Evolutionary conservation across 202 grass and related monocot genomes (phyloP).

Genomic region (Zoysia matrella): DNA sequence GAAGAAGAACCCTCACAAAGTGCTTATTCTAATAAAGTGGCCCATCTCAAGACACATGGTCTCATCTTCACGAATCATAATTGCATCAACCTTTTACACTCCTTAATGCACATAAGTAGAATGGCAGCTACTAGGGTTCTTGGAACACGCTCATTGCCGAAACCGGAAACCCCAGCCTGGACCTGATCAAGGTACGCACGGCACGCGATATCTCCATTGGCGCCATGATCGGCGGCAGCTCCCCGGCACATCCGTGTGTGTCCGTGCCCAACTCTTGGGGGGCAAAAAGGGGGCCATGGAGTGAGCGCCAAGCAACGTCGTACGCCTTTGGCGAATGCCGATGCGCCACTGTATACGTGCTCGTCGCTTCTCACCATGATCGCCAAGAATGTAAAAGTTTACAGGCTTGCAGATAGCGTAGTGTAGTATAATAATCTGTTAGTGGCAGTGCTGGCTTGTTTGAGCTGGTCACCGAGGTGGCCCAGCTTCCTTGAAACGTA

Average conservation of each 20-base stretch:
- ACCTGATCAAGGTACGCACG: constrained; percentile 23
- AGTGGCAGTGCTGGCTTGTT: not conserved
- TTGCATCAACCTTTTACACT: not conserved
- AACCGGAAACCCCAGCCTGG: constrained; percentile 58
- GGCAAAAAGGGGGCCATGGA: constrained; percentile 23
- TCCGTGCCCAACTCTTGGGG: constrained; percentile 34
- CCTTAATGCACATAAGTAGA: constrained; percentile 43
- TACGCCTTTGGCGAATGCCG: too few relatives aligned
- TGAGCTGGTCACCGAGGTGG: not conserved
- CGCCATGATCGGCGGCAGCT: constrained; percentile 49
- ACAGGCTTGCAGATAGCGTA: not conserved
- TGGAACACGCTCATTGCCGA: constrained; percentile 50
- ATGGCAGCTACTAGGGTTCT: constrained; percentile 44
- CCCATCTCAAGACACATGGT: constrained; percentile 44
- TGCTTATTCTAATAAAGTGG: not conserved
- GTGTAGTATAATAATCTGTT: not conserved
- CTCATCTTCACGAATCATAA: constrained; percentile 14
- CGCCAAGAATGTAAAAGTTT: not conserved
- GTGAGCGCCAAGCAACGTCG: constrained; percentile 31
- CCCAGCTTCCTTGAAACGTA: not conserved
- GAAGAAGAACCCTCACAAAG: not conserved
- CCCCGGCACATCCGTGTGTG: constrained; percentile 58
- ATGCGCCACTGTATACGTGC: not conserved
- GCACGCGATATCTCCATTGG: constrained; percentile 48
- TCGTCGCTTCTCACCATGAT: too few relatives aligned